Evolutionary conservation across 2,329 filamentous ascomycete genomes (phyloP).

Genomic region (Ramularia endophylla): DNA sequence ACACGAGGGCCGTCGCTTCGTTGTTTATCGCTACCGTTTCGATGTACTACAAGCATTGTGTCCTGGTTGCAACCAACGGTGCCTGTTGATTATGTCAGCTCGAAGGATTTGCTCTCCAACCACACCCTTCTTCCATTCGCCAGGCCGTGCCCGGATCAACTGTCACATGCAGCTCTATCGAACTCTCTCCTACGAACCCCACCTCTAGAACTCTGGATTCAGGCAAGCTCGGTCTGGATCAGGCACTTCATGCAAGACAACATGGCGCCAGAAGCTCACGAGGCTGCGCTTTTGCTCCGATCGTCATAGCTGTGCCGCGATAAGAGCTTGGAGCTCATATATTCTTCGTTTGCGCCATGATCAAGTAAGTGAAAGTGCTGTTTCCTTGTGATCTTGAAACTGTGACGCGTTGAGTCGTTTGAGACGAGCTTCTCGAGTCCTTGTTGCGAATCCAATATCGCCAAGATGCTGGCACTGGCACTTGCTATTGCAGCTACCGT

Average conservation of each 20-base stretch:
- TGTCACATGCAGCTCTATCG: too few species aligned
- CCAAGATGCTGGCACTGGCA: constrained; percentile 19
- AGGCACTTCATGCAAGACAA: constrained; percentile 7
- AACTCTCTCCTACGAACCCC: background rate
- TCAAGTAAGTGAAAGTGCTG: constrained; percentile 8
- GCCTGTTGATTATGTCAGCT: too few species aligned
- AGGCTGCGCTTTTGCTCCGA: background rate
- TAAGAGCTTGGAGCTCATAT: constrained; percentile 15
- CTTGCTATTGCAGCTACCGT: constrained; percentile 14
- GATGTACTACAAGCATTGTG: background rate
- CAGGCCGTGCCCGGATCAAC: too few species aligned
- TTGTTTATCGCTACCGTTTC: too few species aligned
- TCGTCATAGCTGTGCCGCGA: constrained; percentile 7
- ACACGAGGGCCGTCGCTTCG: too few species aligned
- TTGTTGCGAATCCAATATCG: background rate
- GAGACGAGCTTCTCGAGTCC: constrained; percentile 3
- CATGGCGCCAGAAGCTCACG: constrained; percentile 3
- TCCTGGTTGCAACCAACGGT: too few species aligned
- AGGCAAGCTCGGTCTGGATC: constrained; percentile 1
- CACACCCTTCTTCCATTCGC: too few species aligned
- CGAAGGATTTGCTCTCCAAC: too few species aligned
- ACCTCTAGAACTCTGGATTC: constrained; percentile 1
- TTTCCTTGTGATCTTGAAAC: constrained; percentile 2
- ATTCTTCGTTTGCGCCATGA: constrained; percentile 6
- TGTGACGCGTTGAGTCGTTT: background rate